A percentile compares a stretch with the other conserved stretches of the same genome.
phyloP scores from a whole-genome alignment of 805 yeast genomes.

The Metschnikowia reukaufii region DNA sequence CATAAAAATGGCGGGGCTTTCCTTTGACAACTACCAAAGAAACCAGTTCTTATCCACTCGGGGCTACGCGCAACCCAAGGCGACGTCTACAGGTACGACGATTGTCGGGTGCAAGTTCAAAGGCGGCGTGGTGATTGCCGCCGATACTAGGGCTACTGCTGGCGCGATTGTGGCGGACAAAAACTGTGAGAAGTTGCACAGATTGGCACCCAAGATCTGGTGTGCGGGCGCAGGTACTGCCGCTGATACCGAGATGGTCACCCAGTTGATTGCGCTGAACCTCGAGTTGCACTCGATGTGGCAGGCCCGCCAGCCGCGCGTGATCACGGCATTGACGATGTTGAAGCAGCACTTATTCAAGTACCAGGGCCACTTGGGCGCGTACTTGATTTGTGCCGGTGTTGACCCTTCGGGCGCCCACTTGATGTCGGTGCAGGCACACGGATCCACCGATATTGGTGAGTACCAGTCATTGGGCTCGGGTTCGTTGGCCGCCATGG shows the following conservation, averaged over 20 bases:
- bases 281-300: conserved; percentile 86
- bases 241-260: conserved; percentile 97
- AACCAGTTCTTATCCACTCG: conserved; percentile 69
- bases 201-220: conserved; percentile 90
- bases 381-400: conserved; percentile 97
- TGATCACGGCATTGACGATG: conserved; percentile 88
- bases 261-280: conserved; percentile 88
- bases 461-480: conserved; percentile 91
- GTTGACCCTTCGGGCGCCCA: conserved; percentile 96
- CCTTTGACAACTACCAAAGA: conserved; percentile 92
- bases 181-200: conserved; percentile 93
- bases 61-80: conserved; percentile 78
- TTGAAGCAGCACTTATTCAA: conserved; percentile 93
- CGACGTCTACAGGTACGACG: conserved; percentile 99
- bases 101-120: conserved; percentile 93
- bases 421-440: conserved; percentile 91
- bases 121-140: conserved; percentile 96
- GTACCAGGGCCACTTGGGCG: conserved; percentile 97
- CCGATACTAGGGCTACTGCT: conserved; percentile 97
- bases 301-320: conserved; percentile 86
- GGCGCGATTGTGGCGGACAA: conserved; percentile 97
- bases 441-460: conserved; percentile 96
- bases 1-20: conserved; percentile 79
- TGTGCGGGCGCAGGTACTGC: conserved; percentile 99
- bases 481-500: conserved; percentile 98